These are phyloP conservation scores for Citrus glauca DNA, from an alignment of 345 rosid species.

Conservation along the genomic window DNA sequence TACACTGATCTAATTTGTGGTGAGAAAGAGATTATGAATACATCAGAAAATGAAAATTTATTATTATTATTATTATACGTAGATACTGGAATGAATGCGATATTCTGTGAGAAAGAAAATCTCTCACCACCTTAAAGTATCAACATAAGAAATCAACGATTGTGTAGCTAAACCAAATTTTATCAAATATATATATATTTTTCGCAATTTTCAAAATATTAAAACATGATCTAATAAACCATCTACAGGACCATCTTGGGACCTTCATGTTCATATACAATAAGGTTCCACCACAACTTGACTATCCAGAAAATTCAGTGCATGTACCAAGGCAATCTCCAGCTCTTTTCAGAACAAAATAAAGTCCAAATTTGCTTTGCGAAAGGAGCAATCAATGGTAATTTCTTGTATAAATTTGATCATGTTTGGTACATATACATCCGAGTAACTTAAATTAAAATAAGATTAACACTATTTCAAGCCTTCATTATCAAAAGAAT, in stretches of 20 bases:
- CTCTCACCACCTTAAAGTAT: too few species aligned
- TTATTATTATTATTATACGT: too few species aligned
- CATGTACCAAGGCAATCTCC: background rate
- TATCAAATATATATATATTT: too few species aligned
- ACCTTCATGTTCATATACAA: background rate
- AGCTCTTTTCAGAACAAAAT: background rate
- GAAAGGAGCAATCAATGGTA: background rate
- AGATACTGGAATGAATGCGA: too few species aligned
- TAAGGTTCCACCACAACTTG: background rate
- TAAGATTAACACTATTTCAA: background rate
- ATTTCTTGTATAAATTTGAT: slow-evolving; percentile 5
- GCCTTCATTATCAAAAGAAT: background rate
- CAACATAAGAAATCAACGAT: too few species aligned
- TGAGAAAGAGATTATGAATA: too few species aligned
- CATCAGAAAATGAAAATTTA: too few species aligned
- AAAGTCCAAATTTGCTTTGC: background rate
- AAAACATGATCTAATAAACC: background rate
- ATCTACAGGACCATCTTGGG: background rate
- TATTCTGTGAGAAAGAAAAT: too few species aligned
- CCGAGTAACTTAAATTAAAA: too few species aligned
- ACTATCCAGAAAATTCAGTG: background rate
- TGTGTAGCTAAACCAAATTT: too few species aligned
- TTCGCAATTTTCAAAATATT: too few species aligned
- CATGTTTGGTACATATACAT: background rate
- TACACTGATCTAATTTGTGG: too few species aligned